A percentile compares a stretch with the other conserved stretches of the same genome.
These are phyloP conservation scores for Podospora anserina DNA, from an alignment of 495 filamentous ascomycete species.

Conservation along the genomic window DNA sequence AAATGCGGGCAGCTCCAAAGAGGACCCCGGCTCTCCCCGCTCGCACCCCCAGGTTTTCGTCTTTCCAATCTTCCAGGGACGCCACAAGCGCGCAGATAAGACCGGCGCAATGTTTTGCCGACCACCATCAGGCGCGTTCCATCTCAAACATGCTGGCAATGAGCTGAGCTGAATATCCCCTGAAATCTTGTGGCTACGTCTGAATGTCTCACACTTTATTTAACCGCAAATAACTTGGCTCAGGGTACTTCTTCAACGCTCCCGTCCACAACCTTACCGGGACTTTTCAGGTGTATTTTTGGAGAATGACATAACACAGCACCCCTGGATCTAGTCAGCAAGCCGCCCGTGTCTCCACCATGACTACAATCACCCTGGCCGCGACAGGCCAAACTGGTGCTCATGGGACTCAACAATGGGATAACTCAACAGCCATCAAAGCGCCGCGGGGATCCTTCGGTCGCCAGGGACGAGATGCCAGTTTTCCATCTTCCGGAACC, in stretches of 20 bases:
- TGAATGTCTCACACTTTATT: neutral
- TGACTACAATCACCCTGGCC: slow-evolving; percentile 9
- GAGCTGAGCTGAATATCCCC: neutral
- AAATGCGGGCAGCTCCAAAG: neutral
- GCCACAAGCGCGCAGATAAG: neutral
- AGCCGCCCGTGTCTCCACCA: neutral
- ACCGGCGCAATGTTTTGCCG: neutral
- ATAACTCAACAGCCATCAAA: neutral
- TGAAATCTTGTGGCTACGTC: neutral
- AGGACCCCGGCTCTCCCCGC: neutral
- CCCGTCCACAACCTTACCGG: too few species aligned
- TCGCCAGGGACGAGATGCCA: slow-evolving; percentile 13
- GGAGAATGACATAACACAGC: neutral
- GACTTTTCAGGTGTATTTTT: neutral
- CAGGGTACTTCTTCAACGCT: neutral
- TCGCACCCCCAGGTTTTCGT: neutral
- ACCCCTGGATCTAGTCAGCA: neutral
- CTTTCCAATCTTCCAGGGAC: neutral
- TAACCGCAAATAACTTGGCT: neutral
- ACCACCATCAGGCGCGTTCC: neutral
- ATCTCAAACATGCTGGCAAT: neutral
- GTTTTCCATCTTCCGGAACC: slow-evolving; percentile 6
- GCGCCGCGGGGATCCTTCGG: slow-evolving; percentile 12
- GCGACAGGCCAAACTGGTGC: slow-evolving; percentile 12
- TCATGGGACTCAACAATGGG: slow-evolving; percentile 15